These are phyloP conservation scores for Teunomyces gatunensis DNA, from an alignment of 805 yeast species.

Conservation along the genomic window DNA sequence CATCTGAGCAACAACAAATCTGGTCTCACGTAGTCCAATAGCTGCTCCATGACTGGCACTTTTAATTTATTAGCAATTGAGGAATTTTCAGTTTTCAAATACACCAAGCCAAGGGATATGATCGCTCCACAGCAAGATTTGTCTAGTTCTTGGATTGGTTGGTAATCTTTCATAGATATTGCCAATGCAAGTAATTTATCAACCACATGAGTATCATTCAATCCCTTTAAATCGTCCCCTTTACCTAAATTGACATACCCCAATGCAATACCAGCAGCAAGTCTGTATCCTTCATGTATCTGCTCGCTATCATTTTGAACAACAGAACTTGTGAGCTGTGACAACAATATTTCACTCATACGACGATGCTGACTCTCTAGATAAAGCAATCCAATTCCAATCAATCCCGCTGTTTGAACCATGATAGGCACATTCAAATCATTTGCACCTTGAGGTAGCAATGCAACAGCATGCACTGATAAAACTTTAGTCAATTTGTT, in stretches of 20 bases:
- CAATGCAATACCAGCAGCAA: slow-evolving; percentile 84
- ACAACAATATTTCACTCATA: slow-evolving; percentile 75
- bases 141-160: slow-evolving; percentile 55
- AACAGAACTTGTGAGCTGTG: slow-evolving; percentile 62
- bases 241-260: slow-evolving; percentile 83
- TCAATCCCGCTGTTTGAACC: slow-evolving; percentile 88
- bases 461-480: slow-evolving; percentile 88
- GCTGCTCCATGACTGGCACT: slow-evolving; percentile 57
- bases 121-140: slow-evolving; percentile 73
- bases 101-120: slow-evolving; percentile 71
- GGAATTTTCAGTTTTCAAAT: slow-evolving; percentile 60
- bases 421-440: slow-evolving; percentile 78
- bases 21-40: slow-evolving; percentile 73
- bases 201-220: slow-evolving; percentile 61
- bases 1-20: slow-evolving; percentile 68
- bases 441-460: slow-evolving; percentile 86
- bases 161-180: slow-evolving; percentile 58
- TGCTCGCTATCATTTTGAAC: slow-evolving; percentile 52
- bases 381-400: slow-evolving; percentile 87
- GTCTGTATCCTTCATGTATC: slow-evolving; percentile 75
- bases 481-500: slow-evolving; percentile 83
- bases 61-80: slow-evolving; percentile 59
- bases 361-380: slow-evolving; percentile 75
- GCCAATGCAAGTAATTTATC: slow-evolving; percentile 61
- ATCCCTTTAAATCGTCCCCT: slow-evolving; percentile 58